Percentiles rank a stretch among this genome's conserved stretches.
Conservation (phyloP, 345 rosid species). For the Boechera divaricarpa region DNA sequence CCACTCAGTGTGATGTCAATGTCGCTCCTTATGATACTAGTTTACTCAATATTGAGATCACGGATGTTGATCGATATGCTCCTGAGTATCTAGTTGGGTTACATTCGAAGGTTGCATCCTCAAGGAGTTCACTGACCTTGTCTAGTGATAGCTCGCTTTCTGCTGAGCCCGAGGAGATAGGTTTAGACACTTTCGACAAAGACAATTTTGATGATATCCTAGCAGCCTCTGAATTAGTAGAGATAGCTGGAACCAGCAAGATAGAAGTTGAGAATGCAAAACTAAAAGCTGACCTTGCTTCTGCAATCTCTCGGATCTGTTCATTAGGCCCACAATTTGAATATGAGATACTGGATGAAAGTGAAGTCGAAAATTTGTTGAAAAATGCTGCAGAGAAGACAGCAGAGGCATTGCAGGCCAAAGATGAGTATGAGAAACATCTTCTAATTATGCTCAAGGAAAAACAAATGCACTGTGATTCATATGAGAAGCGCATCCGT, state of each 20-base stretch:
- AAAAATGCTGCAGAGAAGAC: constrained; percentile 83
- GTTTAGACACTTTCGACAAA: constrained; percentile 52
- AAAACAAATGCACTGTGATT: constrained; percentile 75
- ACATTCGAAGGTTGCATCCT: constrained; percentile 56
- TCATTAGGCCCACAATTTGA: constrained; percentile 68
- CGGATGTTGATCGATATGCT: constrained; percentile 81
- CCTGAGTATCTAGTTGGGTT: constrained; percentile 76
- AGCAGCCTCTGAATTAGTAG: constrained; percentile 70
- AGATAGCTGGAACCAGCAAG: constrained; percentile 95
- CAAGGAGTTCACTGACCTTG: constrained; percentile 65
- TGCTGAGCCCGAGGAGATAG: constrained; percentile 59
- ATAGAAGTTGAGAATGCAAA: constrained; percentile 97
- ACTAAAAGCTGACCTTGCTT: constrained; percentile 97
- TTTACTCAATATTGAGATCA: constrained; percentile 79
- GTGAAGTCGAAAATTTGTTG: constrained; percentile 57
- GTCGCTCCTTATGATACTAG: constrained; percentile 79
- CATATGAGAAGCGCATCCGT: constrained; percentile 92
- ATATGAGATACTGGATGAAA: constrained; percentile 70
- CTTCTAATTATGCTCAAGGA: constrained; percentile 75
- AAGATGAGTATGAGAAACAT: constrained; percentile 79
- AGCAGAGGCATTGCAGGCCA: constrained; percentile 81
- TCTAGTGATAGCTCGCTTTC: constrained; percentile 71
- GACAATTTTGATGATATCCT: constrained; percentile 60
- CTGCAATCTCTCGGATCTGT: constrained; percentile 80
- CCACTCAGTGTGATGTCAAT: constrained; percentile 94